These are phyloP conservation scores for Rosa chinensis DNA, from an alignment of 306 rosid genomes.

Conservation along the genomic window DNA sequence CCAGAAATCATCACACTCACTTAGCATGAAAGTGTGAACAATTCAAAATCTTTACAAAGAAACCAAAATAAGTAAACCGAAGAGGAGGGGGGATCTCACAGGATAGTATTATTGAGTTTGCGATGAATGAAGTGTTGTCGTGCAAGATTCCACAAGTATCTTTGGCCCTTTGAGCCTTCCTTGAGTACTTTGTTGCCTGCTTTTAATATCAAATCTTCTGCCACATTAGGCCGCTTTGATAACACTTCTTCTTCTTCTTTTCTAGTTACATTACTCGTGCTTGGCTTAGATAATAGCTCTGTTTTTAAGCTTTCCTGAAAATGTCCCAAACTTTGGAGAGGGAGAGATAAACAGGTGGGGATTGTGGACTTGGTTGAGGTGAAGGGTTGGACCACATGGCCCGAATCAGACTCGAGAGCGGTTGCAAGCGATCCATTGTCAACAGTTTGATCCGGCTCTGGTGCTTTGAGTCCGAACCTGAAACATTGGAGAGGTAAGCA, in stretches of 20 bases:
- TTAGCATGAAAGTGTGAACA: neutral
- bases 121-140: neutral
- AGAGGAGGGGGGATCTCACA: neutral
- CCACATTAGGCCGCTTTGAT: neutral
- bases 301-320: neutral
- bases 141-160: neutral
- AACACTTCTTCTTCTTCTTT: neutral
- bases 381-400: neutral
- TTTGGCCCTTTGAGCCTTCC: neutral
- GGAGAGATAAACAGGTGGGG: neutral
- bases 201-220: neutral
- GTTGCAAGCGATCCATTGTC: neutral
- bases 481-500: neutral
- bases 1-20: neutral
- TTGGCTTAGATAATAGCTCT: neutral
- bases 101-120: neutral
- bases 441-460: neutral
- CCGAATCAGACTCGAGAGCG: neutral
- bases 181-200: neutral
- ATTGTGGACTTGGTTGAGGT: neutral
- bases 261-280: neutral
- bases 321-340: neutral
- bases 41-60: neutral
- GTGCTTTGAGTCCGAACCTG: neutral
- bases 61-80: neutral